Conservation (phyloP, 441 rosid species). For the Pelargonium citronellum region DNA sequence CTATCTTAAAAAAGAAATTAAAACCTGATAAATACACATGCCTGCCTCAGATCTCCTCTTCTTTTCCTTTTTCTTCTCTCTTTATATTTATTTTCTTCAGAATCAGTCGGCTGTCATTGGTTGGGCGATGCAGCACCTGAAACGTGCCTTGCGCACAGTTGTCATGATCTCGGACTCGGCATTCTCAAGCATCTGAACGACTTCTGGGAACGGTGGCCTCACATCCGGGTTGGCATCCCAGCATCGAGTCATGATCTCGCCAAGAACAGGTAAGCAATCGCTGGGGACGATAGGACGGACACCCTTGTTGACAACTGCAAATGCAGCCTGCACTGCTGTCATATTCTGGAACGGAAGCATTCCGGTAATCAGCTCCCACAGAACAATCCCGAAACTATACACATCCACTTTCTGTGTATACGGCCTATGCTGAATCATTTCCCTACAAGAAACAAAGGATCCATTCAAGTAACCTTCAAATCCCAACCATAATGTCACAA, state of each 20-base stretch:
- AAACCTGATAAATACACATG: background rate
- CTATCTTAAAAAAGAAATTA: background rate
- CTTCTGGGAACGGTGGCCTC: conserved; percentile 38
- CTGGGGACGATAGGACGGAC: conserved; percentile 39
- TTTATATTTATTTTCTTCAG: conserved; percentile 8
- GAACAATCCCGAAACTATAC: conserved; percentile 48
- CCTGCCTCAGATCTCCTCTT: conserved; percentile 9
- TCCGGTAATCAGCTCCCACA: conserved; percentile 51
- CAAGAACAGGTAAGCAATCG: conserved; percentile 41
- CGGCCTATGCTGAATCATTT: conserved; percentile 50
- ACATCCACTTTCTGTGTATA: conserved; percentile 52
- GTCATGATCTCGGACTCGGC: conserved; percentile 37
- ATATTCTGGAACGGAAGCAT: conserved; percentile 47
- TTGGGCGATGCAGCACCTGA: conserved; percentile 43
- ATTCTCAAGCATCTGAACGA: conserved; percentile 36
- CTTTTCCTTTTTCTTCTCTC: background rate
- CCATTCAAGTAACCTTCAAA: background rate
- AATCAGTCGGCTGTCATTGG: conserved; percentile 43
- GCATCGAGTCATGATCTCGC: conserved; percentile 42
- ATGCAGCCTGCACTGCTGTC: conserved; percentile 44
- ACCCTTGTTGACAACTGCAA: conserved; percentile 43
- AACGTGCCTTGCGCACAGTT: conserved; percentile 39
- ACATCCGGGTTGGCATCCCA: conserved; percentile 44
- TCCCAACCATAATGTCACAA: background rate
- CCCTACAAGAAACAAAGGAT: conserved; percentile 27